Evolutionary conservation across 108 stramenopile species (phyloP), one percentile per base, ranked within the genome.

Genomic region (Nitzschia palea): DNA sequence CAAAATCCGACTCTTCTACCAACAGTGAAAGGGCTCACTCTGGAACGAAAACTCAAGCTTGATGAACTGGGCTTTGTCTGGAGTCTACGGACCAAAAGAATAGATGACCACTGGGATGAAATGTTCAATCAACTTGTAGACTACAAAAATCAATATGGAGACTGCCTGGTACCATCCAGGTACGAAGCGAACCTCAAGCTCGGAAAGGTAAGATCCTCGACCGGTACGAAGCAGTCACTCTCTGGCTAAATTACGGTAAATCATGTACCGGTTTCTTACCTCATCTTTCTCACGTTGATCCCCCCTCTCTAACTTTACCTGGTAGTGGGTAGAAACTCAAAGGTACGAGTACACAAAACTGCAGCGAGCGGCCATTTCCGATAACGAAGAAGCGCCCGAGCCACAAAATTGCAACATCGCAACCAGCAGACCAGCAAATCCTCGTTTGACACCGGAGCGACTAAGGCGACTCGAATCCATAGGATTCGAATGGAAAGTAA

Each of bases 401-500:
- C 10, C 4, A 29, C 47, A 0, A 27, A 30, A 25, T 18, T n/a
- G n/a, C n/a, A n/a, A n/a, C n/a, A n/a, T n/a, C n/a, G 27, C 27
- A 32, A 45, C 27, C 10, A 4, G 12, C 15, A 28, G 57, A n/a
- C 62, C 53, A 8, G 44, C 65, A 29, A 82, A 70, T 67, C 75
- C 77, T 33, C 78, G 79, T 53, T 44, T 90, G 20, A 87, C 89
- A 3, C 70, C 56, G 0, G 86, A 90, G 36, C 78, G 86, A 3
- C 62, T 82, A 22, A 54, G 63, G 1, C 79, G 78, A 6, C 68
- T 91, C 10, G 85, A 91, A 45, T 54, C 67, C 12, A 81, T 91
- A 31, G 87, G 85, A 1, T 91, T 91, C 63, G 70, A 82, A 55
- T 91, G 90, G 90, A 78, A 73, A 57, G 78, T 83, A 15, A 71